phyloP scores from a whole-genome alignment of 495 filamentous ascomycete genomes.

The Neurospora hispaniola region DNA sequence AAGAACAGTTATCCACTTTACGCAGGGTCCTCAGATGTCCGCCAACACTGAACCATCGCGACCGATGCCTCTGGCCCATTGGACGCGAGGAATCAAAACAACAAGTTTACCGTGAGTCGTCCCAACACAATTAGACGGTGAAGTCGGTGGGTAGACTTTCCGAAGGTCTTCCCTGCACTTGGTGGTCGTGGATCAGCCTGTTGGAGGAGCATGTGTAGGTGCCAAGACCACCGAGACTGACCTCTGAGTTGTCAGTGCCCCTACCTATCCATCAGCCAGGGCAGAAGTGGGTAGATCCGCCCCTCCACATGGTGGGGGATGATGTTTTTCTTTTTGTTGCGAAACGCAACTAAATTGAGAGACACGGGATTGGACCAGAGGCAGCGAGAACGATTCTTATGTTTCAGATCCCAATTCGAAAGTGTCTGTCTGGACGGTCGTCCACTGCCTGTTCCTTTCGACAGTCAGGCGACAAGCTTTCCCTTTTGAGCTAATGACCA shows the following conservation, averaged over 20 bases:
- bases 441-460: neutral
- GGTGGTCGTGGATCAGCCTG: neutral
- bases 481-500: neutral
- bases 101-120: neutral
- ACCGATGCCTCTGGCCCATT: neutral
- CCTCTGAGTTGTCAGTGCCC: conserved; percentile 10
- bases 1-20: neutral
- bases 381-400: neutral
- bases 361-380: neutral
- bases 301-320: conserved; percentile 10
- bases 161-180: neutral
- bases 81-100: neutral
- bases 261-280: conserved; percentile 2
- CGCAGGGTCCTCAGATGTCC: neutral
- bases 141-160: neutral
- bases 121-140: neutral
- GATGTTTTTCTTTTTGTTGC: conserved; percentile 5
- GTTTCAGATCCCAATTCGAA: neutral
- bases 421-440: neutral
- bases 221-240: conserved; percentile 2
- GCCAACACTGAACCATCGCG: neutral
- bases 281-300: conserved; percentile 8
- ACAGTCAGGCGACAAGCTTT: neutral
- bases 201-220: conserved; percentile 1
- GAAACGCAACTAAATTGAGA: neutral